phyloP scores from a whole-genome alignment of 805 yeast species.

The Saturnispora sanitii region DNA sequence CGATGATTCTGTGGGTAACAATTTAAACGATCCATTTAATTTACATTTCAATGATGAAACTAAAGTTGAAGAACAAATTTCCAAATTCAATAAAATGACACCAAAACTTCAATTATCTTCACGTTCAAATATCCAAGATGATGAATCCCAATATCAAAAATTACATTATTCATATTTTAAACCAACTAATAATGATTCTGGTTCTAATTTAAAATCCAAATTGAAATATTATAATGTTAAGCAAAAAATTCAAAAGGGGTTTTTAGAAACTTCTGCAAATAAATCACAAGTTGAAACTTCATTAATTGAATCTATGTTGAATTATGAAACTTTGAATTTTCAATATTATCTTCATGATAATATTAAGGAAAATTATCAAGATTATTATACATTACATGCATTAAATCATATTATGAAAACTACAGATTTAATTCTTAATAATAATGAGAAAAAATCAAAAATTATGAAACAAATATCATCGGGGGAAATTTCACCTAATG shows the following conservation, averaged over 20 bases:
- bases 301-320: conserved; percentile 55
- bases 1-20: conserved; percentile 29
- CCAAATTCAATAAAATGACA: conserved; percentile 20
- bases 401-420: conserved; percentile 81
- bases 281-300: conserved; percentile 38
- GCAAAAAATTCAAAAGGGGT: conserved; percentile 33
- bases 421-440: conserved; percentile 71
- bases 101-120: conserved; percentile 8
- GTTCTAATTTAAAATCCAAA: conserved; percentile 10
- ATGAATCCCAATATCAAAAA: conserved; percentile 22
- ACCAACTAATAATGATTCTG: conserved; percentile 7
- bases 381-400: conserved; percentile 58
- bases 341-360: conserved; percentile 41
- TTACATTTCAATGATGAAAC: conserved; percentile 55
- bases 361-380: conserved; percentile 35
- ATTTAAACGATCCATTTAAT: conserved; percentile 58
- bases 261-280: conserved; percentile 22
- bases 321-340: conserved; percentile 61
- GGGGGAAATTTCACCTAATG: conserved; percentile 18
- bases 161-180: conserved; percentile 24
- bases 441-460: conserved; percentile 50
- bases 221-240: conserved; percentile 35
- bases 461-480: conserved; percentile 30
- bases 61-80: conserved; percentile 26
- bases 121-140: conserved; percentile 17